These are phyloP conservation scores for Fusarium pseudograminearum DNA, from an alignment of 2,329 filamentous ascomycete species.

Conservation along the genomic window DNA sequence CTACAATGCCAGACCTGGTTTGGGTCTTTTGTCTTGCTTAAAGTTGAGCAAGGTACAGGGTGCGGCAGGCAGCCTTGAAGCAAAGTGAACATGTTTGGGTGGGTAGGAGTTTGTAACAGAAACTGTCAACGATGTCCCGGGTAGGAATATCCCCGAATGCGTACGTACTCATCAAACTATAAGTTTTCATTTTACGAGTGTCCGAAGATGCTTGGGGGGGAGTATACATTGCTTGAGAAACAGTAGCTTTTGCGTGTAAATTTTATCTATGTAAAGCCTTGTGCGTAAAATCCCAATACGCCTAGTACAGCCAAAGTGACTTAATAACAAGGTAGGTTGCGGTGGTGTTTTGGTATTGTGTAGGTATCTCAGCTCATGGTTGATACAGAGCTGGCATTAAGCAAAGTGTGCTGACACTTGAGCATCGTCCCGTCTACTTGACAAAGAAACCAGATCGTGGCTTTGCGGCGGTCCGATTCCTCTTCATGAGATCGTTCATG, in stretches of 20 bases:
- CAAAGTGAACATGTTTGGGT: neutral
- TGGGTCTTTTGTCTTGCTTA: conserved; percentile 1
- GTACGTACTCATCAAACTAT: neutral
- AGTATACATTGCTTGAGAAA: neutral
- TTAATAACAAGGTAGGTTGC: neutral
- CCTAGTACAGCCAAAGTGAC: neutral
- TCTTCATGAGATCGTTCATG: conserved; percentile 60
- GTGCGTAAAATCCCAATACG: neutral
- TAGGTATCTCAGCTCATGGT: conserved; percentile 5
- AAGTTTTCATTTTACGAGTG: neutral
- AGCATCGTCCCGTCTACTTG: conserved; percentile 25
- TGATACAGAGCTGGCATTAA: conserved; percentile 23
- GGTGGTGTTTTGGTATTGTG: neutral
- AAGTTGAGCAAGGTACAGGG: conserved; percentile 12
- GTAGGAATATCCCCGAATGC: conserved; percentile 7
- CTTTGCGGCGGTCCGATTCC: conserved; percentile 57
- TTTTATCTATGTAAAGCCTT: neutral
- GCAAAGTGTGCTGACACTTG: conserved; percentile 2
- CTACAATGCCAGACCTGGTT: neutral
- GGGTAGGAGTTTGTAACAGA: conserved; percentile 13
- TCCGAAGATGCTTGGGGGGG: neutral
- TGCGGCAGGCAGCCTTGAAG: neutral
- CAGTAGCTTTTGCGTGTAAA: neutral
- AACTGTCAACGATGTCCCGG: conserved; percentile 6
- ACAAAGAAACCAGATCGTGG: conserved; percentile 58